phyloP scores from a whole-genome alignment of 108 stramenopile species.

The Skeletonema costatum region DNA sequence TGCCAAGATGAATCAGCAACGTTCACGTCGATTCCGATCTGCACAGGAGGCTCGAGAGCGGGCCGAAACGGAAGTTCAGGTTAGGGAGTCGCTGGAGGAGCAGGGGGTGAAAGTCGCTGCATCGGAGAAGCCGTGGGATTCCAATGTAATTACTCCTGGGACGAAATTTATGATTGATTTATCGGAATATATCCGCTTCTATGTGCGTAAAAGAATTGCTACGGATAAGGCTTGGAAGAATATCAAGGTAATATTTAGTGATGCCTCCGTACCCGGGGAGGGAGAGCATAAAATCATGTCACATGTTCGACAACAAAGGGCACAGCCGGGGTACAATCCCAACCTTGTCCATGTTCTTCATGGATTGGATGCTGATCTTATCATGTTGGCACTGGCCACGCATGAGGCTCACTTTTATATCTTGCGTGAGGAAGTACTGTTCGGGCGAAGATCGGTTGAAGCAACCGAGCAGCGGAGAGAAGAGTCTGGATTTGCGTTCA shows the following conservation, averaged over 20 bases:
- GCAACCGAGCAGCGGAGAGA: conserved; percentile 64
- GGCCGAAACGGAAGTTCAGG: conserved; percentile 78
- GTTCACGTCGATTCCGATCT: conserved; percentile 91
- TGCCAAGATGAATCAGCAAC: conserved; percentile 99
- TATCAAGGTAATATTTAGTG: conserved; percentile 92
- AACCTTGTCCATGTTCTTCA: conserved; percentile 96
- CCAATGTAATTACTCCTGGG: conserved; percentile 99
- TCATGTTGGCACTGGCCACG: conserved; percentile 98
- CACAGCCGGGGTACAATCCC: conserved; percentile 94
- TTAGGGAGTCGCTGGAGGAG: conserved; percentile 76
- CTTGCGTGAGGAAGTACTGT: conserved; percentile 92
- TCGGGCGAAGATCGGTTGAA: conserved; percentile 80
- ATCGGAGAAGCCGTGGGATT: conserved; percentile 89
- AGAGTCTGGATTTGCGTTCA: conserved; percentile 70
- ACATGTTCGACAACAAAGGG: conserved; percentile 91
- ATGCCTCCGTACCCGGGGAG: conserved; percentile 96
- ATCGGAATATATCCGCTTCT: conserved; percentile 87
- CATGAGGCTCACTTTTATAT: conserved; percentile 99
- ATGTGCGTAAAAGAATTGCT: conserved; percentile 88
- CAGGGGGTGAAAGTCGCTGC: conserved; percentile 70
- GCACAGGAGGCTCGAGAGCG: conserved; percentile 96
- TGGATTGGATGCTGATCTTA: conserved; percentile 99
- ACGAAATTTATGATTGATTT: conserved; percentile 96
- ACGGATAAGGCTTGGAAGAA: conserved; percentile 93
- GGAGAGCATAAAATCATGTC: conserved; percentile 99